These are phyloP conservation scores for Hordeum marinum DNA, from an alignment of 176 grass and related monocot species.

Conservation along the genomic window DNA sequence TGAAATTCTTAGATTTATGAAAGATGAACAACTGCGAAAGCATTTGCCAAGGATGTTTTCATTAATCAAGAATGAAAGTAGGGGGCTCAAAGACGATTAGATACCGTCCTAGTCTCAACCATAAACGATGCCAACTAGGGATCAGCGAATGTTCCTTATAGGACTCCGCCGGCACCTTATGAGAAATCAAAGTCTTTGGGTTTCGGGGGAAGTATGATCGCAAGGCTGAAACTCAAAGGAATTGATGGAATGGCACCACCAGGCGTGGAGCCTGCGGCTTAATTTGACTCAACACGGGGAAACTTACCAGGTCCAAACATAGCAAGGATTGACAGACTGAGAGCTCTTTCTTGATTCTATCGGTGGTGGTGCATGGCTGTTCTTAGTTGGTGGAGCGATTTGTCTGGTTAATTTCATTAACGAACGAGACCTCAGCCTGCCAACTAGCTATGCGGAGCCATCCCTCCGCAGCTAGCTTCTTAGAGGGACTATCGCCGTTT, in stretches of 20 bases:
- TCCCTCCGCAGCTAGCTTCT: constrained; percentile 70
- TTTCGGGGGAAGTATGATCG: constrained; percentile 56
- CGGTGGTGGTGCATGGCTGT: constrained; percentile 32
- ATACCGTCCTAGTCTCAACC: constrained; percentile 71
- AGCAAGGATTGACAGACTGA: constrained; percentile 76
- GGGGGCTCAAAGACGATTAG: constrained; percentile 60
- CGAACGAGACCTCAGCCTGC: background rate
- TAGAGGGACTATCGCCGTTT: constrained; percentile 73
- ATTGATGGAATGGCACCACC: constrained; percentile 32
- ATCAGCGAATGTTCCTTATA: constrained; percentile 70
- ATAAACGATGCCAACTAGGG: constrained; percentile 63
- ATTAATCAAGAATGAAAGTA: constrained; percentile 80
- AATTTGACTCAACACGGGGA: background rate
- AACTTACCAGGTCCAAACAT: constrained; percentile 56
- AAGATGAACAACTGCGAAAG: constrained; percentile 69
- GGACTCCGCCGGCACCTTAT: constrained; percentile 78
- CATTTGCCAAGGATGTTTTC: constrained; percentile 82
- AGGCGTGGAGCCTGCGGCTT: constrained; percentile 15
- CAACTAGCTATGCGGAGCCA: constrained; percentile 54
- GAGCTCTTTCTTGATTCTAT: too few relatives aligned
- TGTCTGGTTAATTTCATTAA: background rate
- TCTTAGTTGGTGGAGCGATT: background rate
- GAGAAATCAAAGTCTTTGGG: constrained; percentile 93
- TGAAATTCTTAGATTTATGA: constrained; percentile 81
- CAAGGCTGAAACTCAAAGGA: constrained; percentile 22